phyloP scores from a whole-genome alignment of 176 grass and related monocot species.

The Bromus sterilis region DNA sequence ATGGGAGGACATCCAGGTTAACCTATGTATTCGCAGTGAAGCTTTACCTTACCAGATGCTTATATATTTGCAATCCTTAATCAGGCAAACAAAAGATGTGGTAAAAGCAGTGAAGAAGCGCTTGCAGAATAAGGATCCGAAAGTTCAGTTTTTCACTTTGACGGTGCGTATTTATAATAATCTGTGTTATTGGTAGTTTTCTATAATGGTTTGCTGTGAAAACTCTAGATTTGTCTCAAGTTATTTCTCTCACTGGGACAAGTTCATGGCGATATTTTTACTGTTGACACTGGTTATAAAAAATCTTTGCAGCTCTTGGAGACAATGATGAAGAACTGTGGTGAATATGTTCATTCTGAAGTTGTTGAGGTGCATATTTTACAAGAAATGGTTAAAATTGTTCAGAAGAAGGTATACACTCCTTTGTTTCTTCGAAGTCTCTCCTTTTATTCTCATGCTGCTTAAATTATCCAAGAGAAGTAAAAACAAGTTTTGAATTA shows the following conservation, averaged over 20 bases:
- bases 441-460: background rate
- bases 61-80: conserved; percentile 16
- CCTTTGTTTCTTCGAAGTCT: background rate
- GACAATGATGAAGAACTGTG: conserved; percentile 95
- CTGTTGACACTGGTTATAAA: background rate
- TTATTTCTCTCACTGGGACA: background rate
- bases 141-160: conserved; percentile 82
- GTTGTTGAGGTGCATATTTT: conserved; percentile 71
- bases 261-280: background rate
- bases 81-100: conserved; percentile 92
- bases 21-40: background rate
- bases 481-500: background rate
- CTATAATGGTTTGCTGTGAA: background rate
- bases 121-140: conserved; percentile 80
- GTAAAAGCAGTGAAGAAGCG: conserved; percentile 81
- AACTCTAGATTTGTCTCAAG: background rate
- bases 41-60: conserved; percentile 6
- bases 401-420: conserved; percentile 68
- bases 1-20: background rate
- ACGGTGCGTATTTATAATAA: conserved; percentile 32
- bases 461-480: background rate
- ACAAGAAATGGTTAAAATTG: conserved; percentile 88
- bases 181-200: background rate
- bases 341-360: conserved; percentile 77
- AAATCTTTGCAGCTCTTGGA: conserved; percentile 68